Evolutionary conservation across 352 stramenopile species (phyloP).

Genomic region (Pythium sp.): DNA sequence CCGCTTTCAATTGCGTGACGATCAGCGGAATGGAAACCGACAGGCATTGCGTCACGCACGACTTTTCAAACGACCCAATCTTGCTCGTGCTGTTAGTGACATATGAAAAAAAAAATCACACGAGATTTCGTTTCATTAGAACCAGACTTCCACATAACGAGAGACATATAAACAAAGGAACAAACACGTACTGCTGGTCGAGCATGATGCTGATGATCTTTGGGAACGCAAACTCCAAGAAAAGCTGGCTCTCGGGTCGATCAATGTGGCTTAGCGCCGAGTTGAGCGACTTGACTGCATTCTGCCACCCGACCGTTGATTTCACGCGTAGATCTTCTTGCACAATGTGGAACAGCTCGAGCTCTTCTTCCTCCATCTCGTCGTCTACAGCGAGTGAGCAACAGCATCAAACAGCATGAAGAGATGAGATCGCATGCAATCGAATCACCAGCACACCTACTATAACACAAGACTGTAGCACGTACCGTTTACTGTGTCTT

Average conservation of each 20-base stretch:
- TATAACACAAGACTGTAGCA: background rate
- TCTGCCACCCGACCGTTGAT: constrained; percentile 89
- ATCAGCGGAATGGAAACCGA: constrained; percentile 64
- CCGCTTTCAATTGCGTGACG: constrained; percentile 68
- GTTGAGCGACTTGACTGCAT: constrained; percentile 84
- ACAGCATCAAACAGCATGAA: constrained; percentile 2
- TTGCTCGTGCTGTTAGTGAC: constrained; percentile 63
- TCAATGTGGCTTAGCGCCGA: constrained; percentile 69
- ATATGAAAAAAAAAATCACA: background rate
- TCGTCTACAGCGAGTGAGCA: constrained; percentile 24
- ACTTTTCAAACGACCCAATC: constrained; percentile 84
- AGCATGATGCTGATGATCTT: constrained; percentile 90
- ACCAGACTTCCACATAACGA: background rate
- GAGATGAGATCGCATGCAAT: background rate
- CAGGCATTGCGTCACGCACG: constrained; percentile 79
- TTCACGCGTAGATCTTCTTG: constrained; percentile 84
- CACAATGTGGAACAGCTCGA: constrained; percentile 82
- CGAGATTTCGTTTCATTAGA: background rate
- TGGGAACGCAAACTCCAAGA: constrained; percentile 72
- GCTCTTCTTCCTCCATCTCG: constrained; percentile 80
- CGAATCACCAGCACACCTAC: background rate
- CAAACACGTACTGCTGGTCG: constrained; percentile 78
- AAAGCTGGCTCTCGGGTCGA: constrained; percentile 66
- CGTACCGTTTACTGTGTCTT: constrained; percentile 28
- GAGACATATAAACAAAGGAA: background rate